Base-by-base conservation (phyloP, 1,284 basidiomycete species). In the Takashimella koratensis region DNA sequence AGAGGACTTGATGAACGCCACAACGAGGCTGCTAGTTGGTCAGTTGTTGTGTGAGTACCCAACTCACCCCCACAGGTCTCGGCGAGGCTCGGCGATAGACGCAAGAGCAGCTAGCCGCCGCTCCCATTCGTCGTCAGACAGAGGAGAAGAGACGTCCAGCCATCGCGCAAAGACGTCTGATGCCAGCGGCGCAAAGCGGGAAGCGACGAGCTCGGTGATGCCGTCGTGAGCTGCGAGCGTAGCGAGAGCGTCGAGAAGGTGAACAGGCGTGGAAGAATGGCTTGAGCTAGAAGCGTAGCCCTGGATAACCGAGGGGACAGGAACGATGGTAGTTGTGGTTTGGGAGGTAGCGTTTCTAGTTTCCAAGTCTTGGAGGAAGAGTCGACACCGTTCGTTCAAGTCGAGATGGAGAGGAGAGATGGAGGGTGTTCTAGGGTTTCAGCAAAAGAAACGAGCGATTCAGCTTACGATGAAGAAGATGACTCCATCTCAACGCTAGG, bases 11-110 rank as follows among this genome's bases (percentile, higher is more conserved):
- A 67, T 42, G 36, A 67, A 68, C 2, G 57, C 46, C 16, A 52
- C 48, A n/a, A 61, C 59, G 24, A 58, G 36, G 22, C 67, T 70
- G 45, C 5, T 16, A 45, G 43, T 23, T 16, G 2, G 51, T 62
- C 41, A 59, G 52, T 49, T 21, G 5, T n/a, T 4, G 0, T 10
- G 12, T 13, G 20, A 26, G 26, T 10, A 39, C n/a, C n/a, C 5
- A 21, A 71, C 73, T 52, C 47, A 75, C 74, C 56, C 64, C 74
- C 74, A 76, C 2, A 73, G 55, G 19, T 71, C 70, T 2, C 69
- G 68, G 11, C 62, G 45, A 13, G 59, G 51, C 19, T 68, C 62
- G 12, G 66, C 63, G 0, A 76, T n/a, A 1, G 54, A 55, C 1
- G 68, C 59, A 3, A 75, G 47, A 0, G 68, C 54, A 16, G 46